These are phyloP conservation scores for Aspergillus clavatus DNA, from an alignment of 2,329 filamentous ascomycete genomes.

Conservation along the genomic window DNA sequence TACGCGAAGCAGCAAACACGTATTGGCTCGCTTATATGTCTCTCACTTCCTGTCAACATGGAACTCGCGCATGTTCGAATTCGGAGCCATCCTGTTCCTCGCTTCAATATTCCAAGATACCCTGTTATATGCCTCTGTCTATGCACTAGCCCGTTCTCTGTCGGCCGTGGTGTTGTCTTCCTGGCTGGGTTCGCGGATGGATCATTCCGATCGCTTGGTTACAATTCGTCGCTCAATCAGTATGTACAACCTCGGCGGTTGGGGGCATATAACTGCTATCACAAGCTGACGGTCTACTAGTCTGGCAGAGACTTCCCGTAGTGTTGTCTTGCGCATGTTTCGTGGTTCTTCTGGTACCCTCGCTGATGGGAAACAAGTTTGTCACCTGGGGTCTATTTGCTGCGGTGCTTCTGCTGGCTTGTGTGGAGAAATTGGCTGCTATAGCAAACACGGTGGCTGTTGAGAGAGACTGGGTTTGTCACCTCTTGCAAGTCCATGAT, in stretches of 20 bases:
- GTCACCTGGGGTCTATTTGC: constrained; percentile 25
- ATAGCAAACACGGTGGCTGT: constrained; percentile 64
- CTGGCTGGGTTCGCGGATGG: constrained; percentile 56
- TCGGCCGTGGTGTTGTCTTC: constrained; percentile 57
- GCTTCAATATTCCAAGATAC: constrained; percentile 54
- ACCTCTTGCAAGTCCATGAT: no score
- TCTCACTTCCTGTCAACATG: constrained; percentile 61
- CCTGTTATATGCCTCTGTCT: constrained; percentile 63
- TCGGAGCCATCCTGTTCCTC: constrained; percentile 57
- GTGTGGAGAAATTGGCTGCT: constrained; percentile 63
- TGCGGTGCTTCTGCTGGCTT: constrained; percentile 52
- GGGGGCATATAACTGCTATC: not conserved
- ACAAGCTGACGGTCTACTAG: constrained; percentile 13
- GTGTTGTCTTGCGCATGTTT: constrained; percentile 48
- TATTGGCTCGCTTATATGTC: constrained; percentile 41
- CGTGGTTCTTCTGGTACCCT: constrained; percentile 26
- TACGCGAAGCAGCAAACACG: not conserved
- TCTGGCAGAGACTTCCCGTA: constrained; percentile 40
- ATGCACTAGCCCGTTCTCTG: constrained; percentile 58
- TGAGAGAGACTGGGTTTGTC: constrained; percentile 61
- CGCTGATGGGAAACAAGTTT: not conserved
- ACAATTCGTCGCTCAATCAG: constrained; percentile 50
- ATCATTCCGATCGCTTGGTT: constrained; percentile 48
- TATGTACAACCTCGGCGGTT: constrained; percentile 10
- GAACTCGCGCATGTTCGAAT: constrained; percentile 62